Base-by-base conservation (phyloP, 108 stramenopile genomes). In the Aurantiochytrium sp. region DNA sequence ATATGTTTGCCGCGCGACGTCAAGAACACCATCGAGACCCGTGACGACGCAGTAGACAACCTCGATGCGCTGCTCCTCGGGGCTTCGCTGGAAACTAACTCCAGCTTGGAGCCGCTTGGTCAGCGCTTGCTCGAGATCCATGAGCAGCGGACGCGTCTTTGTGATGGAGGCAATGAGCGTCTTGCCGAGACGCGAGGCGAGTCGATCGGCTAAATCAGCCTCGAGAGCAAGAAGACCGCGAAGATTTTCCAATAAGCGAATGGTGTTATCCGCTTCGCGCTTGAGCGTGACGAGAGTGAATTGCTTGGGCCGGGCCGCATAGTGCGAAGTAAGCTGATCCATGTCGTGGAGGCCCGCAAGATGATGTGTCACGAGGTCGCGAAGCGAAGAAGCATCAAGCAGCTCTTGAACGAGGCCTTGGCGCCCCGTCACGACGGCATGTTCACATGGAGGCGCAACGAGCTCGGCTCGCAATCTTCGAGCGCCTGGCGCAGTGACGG, bases 281-380 rank as follows among this genome's bases (percentile, higher is more conserved):
- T 83, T 83, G 4, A 83, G 76, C 19, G 76, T 83, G 49, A 83
- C 12, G 1, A 83, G 19, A 18, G 76, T 83, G 76, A 53, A 83
- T 23, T 47, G 45, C 28, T 53, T 83, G 19, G 76, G 76, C 1
- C 45, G 51, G 1, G 51, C 76, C 6, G 76, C 76, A 23, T 83
- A 83, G 23, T 83, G 76, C 76, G 76, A 83, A 3, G 76, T 83
- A 14, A 83, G 51, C 51, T 83, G 76, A 45, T 83, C 76, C 45
- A 83, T n/a, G 28, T 83, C 76, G 51, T 83, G 76, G 12, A 83
- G 51, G 16, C 49, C 12, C 18, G 19, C 23, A 12, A 83, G 76
- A 23, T 53, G 76, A 8, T 83, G 49, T 6, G 16, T 18, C n/a
- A 83, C 2, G 25, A 53, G 45, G 28, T 83, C 76, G 12, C 45